Evolutionary conservation across 2,329 filamentous ascomycete genomes (phyloP).

Genomic region (Alternaria sp.): DNA sequence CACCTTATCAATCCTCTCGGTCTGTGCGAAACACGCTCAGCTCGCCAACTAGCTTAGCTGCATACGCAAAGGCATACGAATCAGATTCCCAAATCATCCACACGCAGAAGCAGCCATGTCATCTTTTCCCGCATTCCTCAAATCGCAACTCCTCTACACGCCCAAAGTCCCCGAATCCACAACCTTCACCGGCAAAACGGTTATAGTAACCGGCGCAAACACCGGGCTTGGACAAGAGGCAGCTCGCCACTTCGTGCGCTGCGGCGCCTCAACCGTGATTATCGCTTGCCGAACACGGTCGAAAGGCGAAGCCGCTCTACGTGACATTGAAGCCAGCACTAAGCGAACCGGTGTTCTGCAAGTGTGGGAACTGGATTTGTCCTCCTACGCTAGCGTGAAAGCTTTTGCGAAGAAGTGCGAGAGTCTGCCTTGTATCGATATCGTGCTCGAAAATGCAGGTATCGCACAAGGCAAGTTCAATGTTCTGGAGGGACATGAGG

Average conservation of each 20-base stretch:
- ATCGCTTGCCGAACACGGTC: slow-evolving; percentile 52
- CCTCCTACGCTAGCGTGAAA: slow-evolving; percentile 49
- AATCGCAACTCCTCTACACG: slow-evolving; percentile 7
- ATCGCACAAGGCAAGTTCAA: slow-evolving; percentile 33
- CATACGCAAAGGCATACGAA: no score
- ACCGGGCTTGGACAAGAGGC: slow-evolving; percentile 44
- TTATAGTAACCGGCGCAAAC: slow-evolving; percentile 60
- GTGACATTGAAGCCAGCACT: slow-evolving; percentile 49
- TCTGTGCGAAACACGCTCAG: no score
- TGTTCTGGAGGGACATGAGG: slow-evolving; percentile 32
- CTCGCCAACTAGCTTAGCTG: no score
- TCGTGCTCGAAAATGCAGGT: slow-evolving; percentile 48
- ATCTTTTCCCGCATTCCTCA: slow-evolving; percentile 10
- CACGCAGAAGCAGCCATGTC: not conserved
- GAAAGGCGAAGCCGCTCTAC: slow-evolving; percentile 53
- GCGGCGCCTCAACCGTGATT: slow-evolving; percentile 51
- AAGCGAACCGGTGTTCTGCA: slow-evolving; percentile 46
- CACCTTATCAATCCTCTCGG: not conserved
- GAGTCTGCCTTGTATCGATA: slow-evolving; percentile 33
- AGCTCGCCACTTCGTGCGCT: slow-evolving; percentile 51
- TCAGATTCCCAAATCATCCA: not conserved
- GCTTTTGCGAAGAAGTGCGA: slow-evolving; percentile 40
- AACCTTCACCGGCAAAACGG: slow-evolving; percentile 39
- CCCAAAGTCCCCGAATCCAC: slow-evolving; percentile 4
- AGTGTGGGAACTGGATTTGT: slow-evolving; percentile 57